A percentile compares a stretch with the other conserved stretches of the same genome.
phyloP scores from a whole-genome alignment of 2,329 filamentous ascomycete genomes.

The Diaporthe citrichinensis region DNA sequence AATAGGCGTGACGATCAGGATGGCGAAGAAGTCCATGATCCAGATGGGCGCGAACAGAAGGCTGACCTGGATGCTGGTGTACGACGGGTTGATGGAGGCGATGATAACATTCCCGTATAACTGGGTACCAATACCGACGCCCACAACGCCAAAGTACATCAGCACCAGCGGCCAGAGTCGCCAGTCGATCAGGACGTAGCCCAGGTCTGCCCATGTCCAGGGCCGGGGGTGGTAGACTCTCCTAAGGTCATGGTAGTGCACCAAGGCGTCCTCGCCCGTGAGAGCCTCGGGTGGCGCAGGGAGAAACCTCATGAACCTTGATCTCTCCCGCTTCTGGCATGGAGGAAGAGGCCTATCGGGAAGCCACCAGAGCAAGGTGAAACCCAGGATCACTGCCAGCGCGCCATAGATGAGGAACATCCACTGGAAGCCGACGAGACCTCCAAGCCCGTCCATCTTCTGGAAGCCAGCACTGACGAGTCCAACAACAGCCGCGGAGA shows the following conservation, averaged over 20 bases:
- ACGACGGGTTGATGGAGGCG: slow-evolving; percentile 78
- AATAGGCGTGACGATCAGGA: slow-evolving; percentile 86
- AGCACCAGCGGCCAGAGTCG: slow-evolving; percentile 86
- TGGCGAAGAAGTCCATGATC: slow-evolving; percentile 92
- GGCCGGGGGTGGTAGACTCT: slow-evolving; percentile 82
- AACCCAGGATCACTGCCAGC: slow-evolving; percentile 78
- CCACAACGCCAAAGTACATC: slow-evolving; percentile 97
- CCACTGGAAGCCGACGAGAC: slow-evolving; percentile 87
- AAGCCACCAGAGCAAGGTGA: slow-evolving; percentile 88
- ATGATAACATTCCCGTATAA: slow-evolving; percentile 92
- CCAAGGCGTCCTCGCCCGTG: slow-evolving; percentile 79
- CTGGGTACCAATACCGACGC: slow-evolving; percentile 91
- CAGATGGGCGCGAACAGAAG: slow-evolving; percentile 92
- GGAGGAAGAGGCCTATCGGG: slow-evolving; percentile 85
- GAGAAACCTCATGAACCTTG: slow-evolving; percentile 73
- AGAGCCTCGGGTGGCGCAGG: slow-evolving; percentile 80
- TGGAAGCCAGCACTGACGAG: slow-evolving; percentile 93
- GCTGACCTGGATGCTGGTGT: slow-evolving; percentile 82
- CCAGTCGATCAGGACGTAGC: slow-evolving; percentile 84
- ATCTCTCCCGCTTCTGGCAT: slow-evolving; percentile 69
- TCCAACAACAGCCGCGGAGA: slow-evolving; percentile 90
- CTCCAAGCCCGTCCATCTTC: slow-evolving; percentile 84
- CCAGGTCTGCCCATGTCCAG: slow-evolving; percentile 81
- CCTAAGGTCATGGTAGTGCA: slow-evolving; percentile 87
- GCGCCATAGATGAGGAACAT: slow-evolving; percentile 94